Evolutionary conservation across 2,329 filamentous ascomycete species (phyloP), one percentile per base, ranked within the genome.

Genomic region (Metarhizium sp.): DNA sequence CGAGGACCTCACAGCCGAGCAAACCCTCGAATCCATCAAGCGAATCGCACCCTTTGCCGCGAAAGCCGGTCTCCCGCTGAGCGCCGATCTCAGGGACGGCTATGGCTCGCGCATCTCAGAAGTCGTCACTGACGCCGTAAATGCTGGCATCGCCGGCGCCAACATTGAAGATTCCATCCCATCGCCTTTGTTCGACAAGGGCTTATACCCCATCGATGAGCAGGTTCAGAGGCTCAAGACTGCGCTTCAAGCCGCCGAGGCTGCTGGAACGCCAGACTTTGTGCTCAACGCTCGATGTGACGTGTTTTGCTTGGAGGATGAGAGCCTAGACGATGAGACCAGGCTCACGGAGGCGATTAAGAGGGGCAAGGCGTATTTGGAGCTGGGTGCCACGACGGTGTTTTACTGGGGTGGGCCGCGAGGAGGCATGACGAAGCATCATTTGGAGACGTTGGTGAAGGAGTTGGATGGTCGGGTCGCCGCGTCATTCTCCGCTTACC

Each of bases 41-140:
- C 66, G 66, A 11, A 73, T 85, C 55, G 74, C 75, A 0, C 65
- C 69, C 2, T 64, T 78, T 4, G 73, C 73, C 13, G 63, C 63
- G 11, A 61, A 68, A 13, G 66, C 71, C 42, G 66, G 70, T 6
- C 67, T 79, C 2, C 79, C 80, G 0, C 64, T 86, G 0, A 79
- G 77, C 0, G 78, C 77, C 5, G 82, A 86, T 61, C 64, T 85
- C 2, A 81, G 85, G 64, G 82, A 86, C 60, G 82, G 81, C 0
- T 86, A 84, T 58, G 77, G 75, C 2, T 66, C 73, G 2, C 62
- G 63, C 20, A 71, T 81, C 2, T 73, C 69, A 5, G 71, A 75
- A 4, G 76, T 71, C 0, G 69, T 84, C 2, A 63, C 66, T 6
- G 63, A 62, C 2, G 69, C 77, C 1, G 73, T 85, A n/a, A 63